phyloP scores from a whole-genome alignment of 169 alveolate species.

The Eimeria acervulina region DNA sequence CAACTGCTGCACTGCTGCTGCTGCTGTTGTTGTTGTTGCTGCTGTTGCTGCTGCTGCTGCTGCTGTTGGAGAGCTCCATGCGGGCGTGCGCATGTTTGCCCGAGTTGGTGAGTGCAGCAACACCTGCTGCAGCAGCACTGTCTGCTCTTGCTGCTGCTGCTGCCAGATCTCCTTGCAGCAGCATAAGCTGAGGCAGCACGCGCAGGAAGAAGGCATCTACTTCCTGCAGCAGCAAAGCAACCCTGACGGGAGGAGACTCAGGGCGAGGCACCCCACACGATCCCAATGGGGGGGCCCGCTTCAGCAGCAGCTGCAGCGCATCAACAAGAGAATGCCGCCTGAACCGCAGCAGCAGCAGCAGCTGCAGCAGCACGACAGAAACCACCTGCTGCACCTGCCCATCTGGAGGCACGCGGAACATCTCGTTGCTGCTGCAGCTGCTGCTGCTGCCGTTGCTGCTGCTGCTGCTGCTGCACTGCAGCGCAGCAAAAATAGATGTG shows the following conservation, averaged over 20 bases:
- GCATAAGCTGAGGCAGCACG: conserved; percentile 56
- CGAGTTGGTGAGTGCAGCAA: neutral
- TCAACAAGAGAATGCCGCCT: conserved; percentile 59
- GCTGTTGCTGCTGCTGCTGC: neutral
- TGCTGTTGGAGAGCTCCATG: neutral
- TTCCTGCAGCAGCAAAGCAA: conserved; percentile 61
- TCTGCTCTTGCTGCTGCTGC: conserved; percentile 29
- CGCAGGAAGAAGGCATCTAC: conserved; percentile 47
- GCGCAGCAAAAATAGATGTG: conserved; percentile 4
- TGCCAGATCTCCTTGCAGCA: conserved; percentile 42
- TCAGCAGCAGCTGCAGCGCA: conserved; percentile 46
- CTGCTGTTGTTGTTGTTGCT: conserved; percentile 19
- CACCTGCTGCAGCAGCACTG: conserved; percentile 1
- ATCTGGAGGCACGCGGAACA: neutral
- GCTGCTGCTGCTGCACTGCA: conserved; percentile 19
- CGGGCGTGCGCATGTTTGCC: neutral
- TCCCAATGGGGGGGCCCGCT: conserved; percentile 20
- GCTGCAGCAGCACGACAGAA: conserved; percentile 50
- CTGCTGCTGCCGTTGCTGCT: neutral
- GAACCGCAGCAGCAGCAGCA: conserved; percentile 68
- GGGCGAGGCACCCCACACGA: neutral
- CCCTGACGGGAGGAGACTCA: conserved; percentile 38
- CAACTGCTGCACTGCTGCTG: neutral
- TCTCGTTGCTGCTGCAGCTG: neutral
- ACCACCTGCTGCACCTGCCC: conserved; percentile 5